Conservation (phyloP, 495 filamentous ascomycete genomes). For the Penicillium macrosclerotiorum region DNA sequence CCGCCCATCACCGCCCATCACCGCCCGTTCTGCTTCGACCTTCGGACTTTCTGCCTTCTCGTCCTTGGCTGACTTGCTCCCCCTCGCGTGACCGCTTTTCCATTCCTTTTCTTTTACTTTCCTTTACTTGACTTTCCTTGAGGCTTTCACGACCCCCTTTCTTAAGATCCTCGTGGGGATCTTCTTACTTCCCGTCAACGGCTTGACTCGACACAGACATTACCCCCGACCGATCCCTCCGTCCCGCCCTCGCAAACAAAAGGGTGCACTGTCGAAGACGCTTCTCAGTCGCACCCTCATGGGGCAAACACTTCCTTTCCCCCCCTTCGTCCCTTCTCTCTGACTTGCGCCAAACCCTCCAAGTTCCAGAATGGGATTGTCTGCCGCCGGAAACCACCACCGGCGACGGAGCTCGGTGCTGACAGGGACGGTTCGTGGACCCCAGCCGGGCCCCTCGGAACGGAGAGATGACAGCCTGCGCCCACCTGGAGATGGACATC, state of each 20-base stretch:
- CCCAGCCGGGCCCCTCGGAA: constrained; percentile 43
- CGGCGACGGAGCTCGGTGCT: constrained; percentile 60
- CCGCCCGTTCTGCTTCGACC: constrained; percentile 7
- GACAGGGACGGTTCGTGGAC: constrained; percentile 37
- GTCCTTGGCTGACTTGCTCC: not conserved
- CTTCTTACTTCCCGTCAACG: constrained; percentile 10
- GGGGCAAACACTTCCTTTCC: constrained; percentile 15
- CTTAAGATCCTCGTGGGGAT: constrained; percentile 6
- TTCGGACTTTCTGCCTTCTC: not conserved
- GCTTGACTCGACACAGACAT: constrained; percentile 2
- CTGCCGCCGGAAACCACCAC: constrained; percentile 46
- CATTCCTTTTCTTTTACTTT: constrained; percentile 6
- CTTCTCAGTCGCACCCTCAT: constrained; percentile 24
- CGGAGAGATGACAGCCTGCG: constrained; percentile 43
- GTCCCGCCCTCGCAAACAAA: not conserved
- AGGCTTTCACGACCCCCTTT: constrained; percentile 1
- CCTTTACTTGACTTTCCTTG: constrained; percentile 2
- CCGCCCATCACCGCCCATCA: no score
- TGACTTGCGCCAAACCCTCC: constrained; percentile 10
- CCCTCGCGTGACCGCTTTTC: constrained; percentile 11
- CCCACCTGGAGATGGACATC: constrained; percentile 28
- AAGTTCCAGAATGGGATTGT: constrained; percentile 29
- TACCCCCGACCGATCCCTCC: no score
- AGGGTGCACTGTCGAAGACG: constrained; percentile 21
- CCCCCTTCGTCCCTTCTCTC: constrained; percentile 9